A percentile compares a stretch with the other conserved stretches of the same genome.
Conservation (phyloP, 495 filamentous ascomycete species). For the Penicillium malachiteum region DNA sequence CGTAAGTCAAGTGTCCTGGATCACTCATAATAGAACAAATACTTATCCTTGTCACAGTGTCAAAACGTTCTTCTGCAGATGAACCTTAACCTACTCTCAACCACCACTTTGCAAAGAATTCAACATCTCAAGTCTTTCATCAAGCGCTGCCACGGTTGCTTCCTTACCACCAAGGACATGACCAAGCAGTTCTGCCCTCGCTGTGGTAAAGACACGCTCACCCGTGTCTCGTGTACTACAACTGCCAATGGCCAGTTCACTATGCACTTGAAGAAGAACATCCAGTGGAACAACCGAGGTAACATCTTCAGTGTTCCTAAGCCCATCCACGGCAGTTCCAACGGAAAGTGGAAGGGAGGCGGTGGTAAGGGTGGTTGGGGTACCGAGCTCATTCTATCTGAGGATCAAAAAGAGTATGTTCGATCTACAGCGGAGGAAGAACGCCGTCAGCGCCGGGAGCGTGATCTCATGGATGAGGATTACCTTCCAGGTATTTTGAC, state of each 20-base stretch:
- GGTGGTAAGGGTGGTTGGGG: conserved; percentile 91
- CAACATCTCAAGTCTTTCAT: conserved; percentile 80
- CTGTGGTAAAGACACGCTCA: conserved; percentile 85
- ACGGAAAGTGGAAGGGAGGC: conserved; percentile 68
- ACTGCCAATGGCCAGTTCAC: conserved; percentile 76
- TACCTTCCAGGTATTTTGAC: conserved; percentile 84
- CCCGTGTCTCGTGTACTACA: conserved; percentile 81
- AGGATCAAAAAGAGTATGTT: conserved; percentile 94
- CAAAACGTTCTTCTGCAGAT: conserved; percentile 94
- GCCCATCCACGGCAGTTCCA: conserved; percentile 75
- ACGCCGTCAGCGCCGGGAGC: conserved; percentile 60
- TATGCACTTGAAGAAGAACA: conserved; percentile 89
- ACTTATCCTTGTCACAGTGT: conserved; percentile 32
- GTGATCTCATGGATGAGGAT: conserved; percentile 92
- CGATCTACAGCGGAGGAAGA: conserved; percentile 60
- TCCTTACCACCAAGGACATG: conserved; percentile 80
- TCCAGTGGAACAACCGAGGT: conserved; percentile 92
- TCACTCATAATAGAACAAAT: not conserved
- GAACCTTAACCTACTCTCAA: conserved; percentile 87
- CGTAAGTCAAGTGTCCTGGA: conserved; percentile 43
- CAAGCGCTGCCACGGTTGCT: conserved; percentile 92
- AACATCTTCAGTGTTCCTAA: conserved; percentile 90
- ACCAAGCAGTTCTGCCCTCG: conserved; percentile 88
- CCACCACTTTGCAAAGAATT: conserved; percentile 68
- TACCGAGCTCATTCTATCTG: conserved; percentile 74